Conservation (phyloP, 1,139 yeast genomes). For the Zygoascus hellenicus region DNA sequence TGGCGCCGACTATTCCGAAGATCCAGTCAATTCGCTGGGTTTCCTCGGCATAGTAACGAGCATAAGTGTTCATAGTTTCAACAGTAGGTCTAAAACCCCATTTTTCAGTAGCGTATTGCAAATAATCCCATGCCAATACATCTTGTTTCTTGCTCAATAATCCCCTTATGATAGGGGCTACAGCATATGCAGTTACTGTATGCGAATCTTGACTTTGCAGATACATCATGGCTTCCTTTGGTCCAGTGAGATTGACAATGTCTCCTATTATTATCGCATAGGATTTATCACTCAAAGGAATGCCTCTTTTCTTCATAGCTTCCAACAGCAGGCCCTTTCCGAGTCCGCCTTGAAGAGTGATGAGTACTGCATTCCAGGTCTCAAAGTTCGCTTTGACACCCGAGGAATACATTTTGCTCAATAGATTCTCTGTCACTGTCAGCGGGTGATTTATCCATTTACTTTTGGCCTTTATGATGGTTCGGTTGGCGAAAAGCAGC, state of each 20-base stretch:
- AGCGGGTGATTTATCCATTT: constrained; percentile 33
- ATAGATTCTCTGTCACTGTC: constrained; percentile 14
- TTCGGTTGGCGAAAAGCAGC: constrained; percentile 30
- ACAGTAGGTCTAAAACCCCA: constrained; percentile 19
- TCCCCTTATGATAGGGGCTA: constrained; percentile 10
- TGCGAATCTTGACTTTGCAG: constrained; percentile 14
- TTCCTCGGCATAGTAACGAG: constrained; percentile 17
- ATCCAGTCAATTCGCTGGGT: constrained; percentile 25
- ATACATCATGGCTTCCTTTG: constrained; percentile 20
- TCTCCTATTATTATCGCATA: constrained; percentile 21
- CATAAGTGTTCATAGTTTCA: constrained; percentile 22
- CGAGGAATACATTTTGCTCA: constrained; percentile 33
- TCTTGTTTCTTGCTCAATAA: constrained; percentile 14
- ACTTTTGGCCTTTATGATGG: constrained; percentile 26
- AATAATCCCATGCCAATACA: constrained; percentile 19
- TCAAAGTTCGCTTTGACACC: constrained; percentile 33
- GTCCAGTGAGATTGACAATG: constrained; percentile 21
- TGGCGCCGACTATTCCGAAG: constrained; percentile 21
- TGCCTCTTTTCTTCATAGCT: constrained; percentile 21
- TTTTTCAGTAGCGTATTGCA: constrained; percentile 15
- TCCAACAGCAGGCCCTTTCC: constrained; percentile 19
- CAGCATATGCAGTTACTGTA: constrained; percentile 6
- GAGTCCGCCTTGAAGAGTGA: constrained; percentile 19
- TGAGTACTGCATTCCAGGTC: constrained; percentile 37
- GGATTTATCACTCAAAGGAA: constrained; percentile 22